Base-by-base conservation (phyloP, 768 basidiomycete genomes). In the Nidularia sp. region DNA sequence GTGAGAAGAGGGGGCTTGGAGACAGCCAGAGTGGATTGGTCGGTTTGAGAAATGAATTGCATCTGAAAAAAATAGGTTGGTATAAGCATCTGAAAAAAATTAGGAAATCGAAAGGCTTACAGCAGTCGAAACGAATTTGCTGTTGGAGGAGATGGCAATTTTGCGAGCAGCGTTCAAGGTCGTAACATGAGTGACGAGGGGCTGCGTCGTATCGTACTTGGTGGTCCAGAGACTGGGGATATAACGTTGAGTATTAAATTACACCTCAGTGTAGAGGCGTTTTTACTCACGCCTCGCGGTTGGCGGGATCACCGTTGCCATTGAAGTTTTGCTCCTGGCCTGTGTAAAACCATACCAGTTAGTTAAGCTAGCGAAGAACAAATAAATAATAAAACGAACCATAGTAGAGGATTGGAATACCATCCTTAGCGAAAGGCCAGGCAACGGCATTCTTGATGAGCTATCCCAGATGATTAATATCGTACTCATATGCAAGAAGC, bases 351-450 rank as follows among this genome's bases (percentile, higher is more conserved):
- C 9, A 41, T 39, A 29, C 25, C 25, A 18, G n/a, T 35, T 13
- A 12, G n/a, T 12, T 10, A 31, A 35, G 25, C 12, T 39, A 10
- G 35, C 39, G 10, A 12, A 18, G n/a, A 18, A 12, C 12, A 18
- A 15, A 51, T 18, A 18, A 10, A 35, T 25, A 4, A 10, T 33
- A 8, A 31, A 13, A 50, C 55, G 36, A 39, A 64, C 85, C 85
- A 53, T 85, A 85, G 62, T 88, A 88, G 36, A 85, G 64, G 52
- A 87, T 83, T 2, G 86, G 86, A 56, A 86, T 82, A 15, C 85
- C 84, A 53, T 88, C 86, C 43, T 78, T 74, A 70, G 84, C 76
- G 63, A 86, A 87, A 47, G 72, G 75, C 68, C 82, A 85, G 25
- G 76, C 67, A 74, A 87, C 78, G 22, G 82, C 82, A 60, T 86